Conservation (phyloP, 352 stramenopile species). For the Phytopythium delawarense region DNA sequence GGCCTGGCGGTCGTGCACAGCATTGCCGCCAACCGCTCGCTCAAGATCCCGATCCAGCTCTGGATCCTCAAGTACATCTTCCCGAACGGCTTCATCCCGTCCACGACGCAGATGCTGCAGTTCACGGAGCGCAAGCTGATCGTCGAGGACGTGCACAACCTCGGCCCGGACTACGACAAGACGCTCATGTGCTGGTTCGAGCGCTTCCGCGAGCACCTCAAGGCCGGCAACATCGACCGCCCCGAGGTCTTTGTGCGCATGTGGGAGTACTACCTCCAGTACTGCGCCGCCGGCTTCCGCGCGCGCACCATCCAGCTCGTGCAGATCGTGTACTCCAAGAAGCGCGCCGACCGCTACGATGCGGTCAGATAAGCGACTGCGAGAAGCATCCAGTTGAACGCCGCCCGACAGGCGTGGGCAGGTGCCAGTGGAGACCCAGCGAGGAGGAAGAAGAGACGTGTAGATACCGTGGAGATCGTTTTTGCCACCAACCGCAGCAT, state of each 20-base stretch:
- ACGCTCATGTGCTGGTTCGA: constrained; percentile 87
- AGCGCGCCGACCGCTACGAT: constrained; percentile 73
- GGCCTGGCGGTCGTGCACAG: constrained; percentile 79
- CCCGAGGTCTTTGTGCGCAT: constrained; percentile 82
- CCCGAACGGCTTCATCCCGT: constrained; percentile 85
- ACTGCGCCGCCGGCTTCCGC: constrained; percentile 89
- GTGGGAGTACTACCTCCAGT: constrained; percentile 89
- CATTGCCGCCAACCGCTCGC: constrained; percentile 79
- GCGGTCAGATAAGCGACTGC: constrained; percentile 53
- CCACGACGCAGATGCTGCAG: constrained; percentile 63
- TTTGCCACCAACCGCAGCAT: neutral
- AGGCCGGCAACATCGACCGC: constrained; percentile 74
- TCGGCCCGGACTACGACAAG: constrained; percentile 88
- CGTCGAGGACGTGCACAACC: constrained; percentile 83
- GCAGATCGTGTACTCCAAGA: constrained; percentile 87
- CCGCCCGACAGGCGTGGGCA: neutral
- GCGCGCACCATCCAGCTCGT: constrained; percentile 80
- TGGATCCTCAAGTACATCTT: constrained; percentile 93
- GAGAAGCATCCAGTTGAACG: no score
- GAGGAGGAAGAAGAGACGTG: neutral
- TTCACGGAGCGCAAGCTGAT: constrained; percentile 80
- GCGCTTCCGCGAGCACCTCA: constrained; percentile 80
- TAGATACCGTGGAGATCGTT: neutral
- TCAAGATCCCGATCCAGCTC: constrained; percentile 77
- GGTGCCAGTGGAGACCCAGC: neutral